Evolutionary conservation across 2,329 filamentous ascomycete genomes (phyloP), one percentile per base, ranked within the genome.

Genomic region (Aspergillus cejpii): DNA sequence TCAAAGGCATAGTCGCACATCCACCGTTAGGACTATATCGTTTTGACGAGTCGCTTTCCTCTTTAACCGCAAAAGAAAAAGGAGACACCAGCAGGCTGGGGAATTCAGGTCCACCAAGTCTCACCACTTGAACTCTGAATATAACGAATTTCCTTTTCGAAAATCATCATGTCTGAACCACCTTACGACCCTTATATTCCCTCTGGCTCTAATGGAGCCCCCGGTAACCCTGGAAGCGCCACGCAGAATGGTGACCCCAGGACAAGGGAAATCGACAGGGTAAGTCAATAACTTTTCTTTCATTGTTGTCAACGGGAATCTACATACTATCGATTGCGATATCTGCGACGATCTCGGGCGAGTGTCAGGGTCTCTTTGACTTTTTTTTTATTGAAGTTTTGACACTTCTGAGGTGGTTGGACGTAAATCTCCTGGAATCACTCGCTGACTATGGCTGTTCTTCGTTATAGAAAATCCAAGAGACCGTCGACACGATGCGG

Each of bases 151-250:
- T 27, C 52, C 23, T 39, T 37, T 29, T 47, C 47, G 10, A 49
- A 43, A 33, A 37, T 49, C 58, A 69, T 60, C 60, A 80, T 80
- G 77, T 74, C 75, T 66, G 74, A 80, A 62, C 72, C 75, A 59
- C 87, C 87, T 57, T 94, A 94, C 71, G 87, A 94, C 72, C 87
- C 87, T 53, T 94, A 92, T 73, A 90, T 91, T 69, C 87, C 87
- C 64, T 80, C 79, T 65, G 81, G 81, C 69, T 68, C 71, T 50
- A 68, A 56, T 66, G 66, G 70, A 61, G 50, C 63, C 56, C 61
- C 70, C 63, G 55, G 75, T 68, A 39, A 47, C 39, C 54, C 78
- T 70, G 65, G 67, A 69, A 78, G 66, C 75, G 78, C 67, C 56
- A 51, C 56, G 43, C 66, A 73, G 55, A 69, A 69, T 60, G 78